A percentile compares a stretch with the other conserved stretches of the same genome.
Conservation (phyloP, 805 yeast genomes). For the Lipomyces starkeyi region DNA sequence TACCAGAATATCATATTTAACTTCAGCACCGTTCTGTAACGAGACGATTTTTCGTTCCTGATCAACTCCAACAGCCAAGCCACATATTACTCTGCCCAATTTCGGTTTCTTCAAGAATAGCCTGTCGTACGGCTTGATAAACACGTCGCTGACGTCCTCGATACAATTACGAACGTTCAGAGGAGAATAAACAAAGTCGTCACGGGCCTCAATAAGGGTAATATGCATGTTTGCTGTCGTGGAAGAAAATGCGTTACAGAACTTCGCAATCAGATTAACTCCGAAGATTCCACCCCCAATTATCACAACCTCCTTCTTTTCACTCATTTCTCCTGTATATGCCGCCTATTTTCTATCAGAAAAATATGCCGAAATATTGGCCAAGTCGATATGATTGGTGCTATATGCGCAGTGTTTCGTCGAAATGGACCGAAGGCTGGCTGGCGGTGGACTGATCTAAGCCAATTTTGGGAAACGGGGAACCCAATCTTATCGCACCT, state of each 20-base stretch:
- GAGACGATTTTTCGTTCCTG: constrained; percentile 18
- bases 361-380: neutral
- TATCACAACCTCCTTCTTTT: constrained; percentile 18
- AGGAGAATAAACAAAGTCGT: constrained; percentile 25
- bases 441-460: no score
- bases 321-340: neutral
- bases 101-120: constrained; percentile 24
- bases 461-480: no score
- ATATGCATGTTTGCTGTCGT: constrained; percentile 9
- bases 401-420: neutral
- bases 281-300: constrained; percentile 35
- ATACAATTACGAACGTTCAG: constrained; percentile 24
- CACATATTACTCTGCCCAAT: constrained; percentile 20
- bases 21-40: constrained; percentile 15
- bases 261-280: constrained; percentile 3
- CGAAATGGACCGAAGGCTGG: no score
- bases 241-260: neutral
- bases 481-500: no score
- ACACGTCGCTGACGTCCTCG: constrained; percentile 23
- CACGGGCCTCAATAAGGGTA: constrained; percentile 27
- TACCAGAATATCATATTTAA: constrained; percentile 23
- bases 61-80: constrained; percentile 16
- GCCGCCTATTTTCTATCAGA: neutral
- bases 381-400: neutral
- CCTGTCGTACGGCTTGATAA: constrained; percentile 23